These are phyloP conservation scores for Pseudozyma thailandica DNA, from an alignment of 1,284 basidiomycete species.

Conservation along the genomic window DNA sequence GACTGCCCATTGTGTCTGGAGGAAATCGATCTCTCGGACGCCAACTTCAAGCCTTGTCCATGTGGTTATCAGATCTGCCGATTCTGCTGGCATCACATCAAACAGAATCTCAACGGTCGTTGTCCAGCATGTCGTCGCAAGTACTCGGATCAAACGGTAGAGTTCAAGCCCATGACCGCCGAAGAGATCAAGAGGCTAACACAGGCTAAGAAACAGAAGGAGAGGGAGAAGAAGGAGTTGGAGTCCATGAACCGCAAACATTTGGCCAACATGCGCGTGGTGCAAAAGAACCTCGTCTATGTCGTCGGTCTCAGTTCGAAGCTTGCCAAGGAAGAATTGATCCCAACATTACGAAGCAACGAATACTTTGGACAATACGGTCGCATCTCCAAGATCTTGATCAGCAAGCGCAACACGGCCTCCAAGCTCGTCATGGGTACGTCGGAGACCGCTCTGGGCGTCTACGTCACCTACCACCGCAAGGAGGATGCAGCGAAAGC, in stretches of 20 bases:
- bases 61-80: slow-evolving; percentile 99
- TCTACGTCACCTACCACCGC: slow-evolving; percentile 95
- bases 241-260: slow-evolving; percentile 87
- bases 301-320: slow-evolving; percentile 91
- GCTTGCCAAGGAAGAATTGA: slow-evolving; percentile 95
- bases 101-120: slow-evolving; percentile 91
- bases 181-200: slow-evolving; percentile 96
- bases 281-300: slow-evolving; percentile 96
- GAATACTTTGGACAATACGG: slow-evolving; percentile 99
- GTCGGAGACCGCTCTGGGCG: slow-evolving; percentile 80
- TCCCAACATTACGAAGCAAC: slow-evolving; percentile 89
- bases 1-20: slow-evolving; percentile 98
- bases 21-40: slow-evolving; percentile 98
- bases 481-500: slow-evolving; percentile 94
- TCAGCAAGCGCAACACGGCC: slow-evolving; percentile 86
- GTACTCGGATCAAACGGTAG: slow-evolving; percentile 91
- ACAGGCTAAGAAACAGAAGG: slow-evolving; percentile 93
- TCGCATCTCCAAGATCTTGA: slow-evolving; percentile 93
- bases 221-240: slow-evolving; percentile 94
- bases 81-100: slow-evolving; percentile 99
- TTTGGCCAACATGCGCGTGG: slow-evolving; percentile 91
- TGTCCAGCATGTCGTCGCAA: slow-evolving; percentile 96
- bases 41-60: slow-evolving; percentile 98
- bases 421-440: slow-evolving; percentile 72
- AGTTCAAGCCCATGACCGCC: slow-evolving; percentile 93